Base-by-base conservation (phyloP, 306 rosid species). In the Casuarina cunninghamiana region DNA sequence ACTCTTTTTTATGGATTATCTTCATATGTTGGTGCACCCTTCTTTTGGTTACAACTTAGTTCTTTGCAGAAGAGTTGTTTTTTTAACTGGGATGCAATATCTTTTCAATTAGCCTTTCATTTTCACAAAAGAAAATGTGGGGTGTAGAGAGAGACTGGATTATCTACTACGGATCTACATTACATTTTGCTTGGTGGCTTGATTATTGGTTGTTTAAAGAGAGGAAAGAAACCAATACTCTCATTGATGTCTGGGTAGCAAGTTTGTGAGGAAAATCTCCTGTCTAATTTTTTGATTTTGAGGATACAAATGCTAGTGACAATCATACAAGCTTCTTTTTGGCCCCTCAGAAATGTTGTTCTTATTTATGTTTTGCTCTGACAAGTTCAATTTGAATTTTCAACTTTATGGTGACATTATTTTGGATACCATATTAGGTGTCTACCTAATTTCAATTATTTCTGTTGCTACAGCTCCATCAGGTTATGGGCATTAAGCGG, bases 401-500 rank as follows among this genome's bases (percentile, higher is more conserved):
- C 3, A 16, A 49, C 4, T 35, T 51, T 73, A 11, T 21, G 51
- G 68, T 66, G 38, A 53, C 50, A n/a, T 37, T 65, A 9, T 26
- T 26, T 72, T 70, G 7, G 72, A 6, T 72, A n/a, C 53, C 66
- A 12, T 72, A 37, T 37, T 49, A 65, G 60, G 49, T 75, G 54
- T 10, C 54, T 48, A 26, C 32, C 73, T 41, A 71, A 51, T 26
- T 70, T n/a, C 2, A 13, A 50, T 72, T 86, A 75, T 60, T 84
- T 86, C 69, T 53, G n/a, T 75, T 77, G 54, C 66, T 75, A 74
- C 97, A 95, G 97, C 74, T 91, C 96, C 76, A 79, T 95, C 46
- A 88, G 91, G 86, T 81, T 95, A 74, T 92, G 98, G 98, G 96
- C 97, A 48, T 72, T 87, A 72, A 95, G 86, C 67, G 98, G 97